Percentiles rank a stretch among this genome's conserved stretches.
phyloP scores from a whole-genome alignment of 257 asterid species.

The Lithospermum erythrorhizon region DNA sequence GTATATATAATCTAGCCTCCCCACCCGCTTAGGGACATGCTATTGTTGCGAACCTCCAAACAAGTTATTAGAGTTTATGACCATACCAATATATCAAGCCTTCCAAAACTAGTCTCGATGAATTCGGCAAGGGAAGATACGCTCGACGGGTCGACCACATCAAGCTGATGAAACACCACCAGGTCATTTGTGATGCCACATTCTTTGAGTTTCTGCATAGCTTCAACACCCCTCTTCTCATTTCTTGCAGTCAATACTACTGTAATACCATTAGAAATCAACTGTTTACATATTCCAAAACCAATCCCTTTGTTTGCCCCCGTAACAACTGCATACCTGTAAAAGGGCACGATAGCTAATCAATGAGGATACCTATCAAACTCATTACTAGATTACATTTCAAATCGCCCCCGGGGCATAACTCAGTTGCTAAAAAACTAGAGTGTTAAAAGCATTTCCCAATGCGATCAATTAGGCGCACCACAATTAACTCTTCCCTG shows the following conservation, averaged over 20 bases:
- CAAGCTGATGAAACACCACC: conserved; percentile 23
- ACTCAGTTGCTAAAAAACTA: too few relatives aligned
- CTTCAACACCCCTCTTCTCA: conserved; percentile 20
- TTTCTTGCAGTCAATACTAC: conserved; percentile 28
- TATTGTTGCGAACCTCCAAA: too few relatives aligned
- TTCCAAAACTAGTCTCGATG: conserved; percentile 14
- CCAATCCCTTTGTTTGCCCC: conserved; percentile 38
- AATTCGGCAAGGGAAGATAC: conserved; percentile 12
- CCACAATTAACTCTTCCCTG: too few relatives aligned
- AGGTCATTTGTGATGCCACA: conserved; percentile 7
- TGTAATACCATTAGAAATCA: conserved; percentile 14
- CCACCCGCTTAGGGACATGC: too few relatives aligned
- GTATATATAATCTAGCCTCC: too few relatives aligned
- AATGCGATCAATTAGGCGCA: too few relatives aligned
- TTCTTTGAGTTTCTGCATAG: conserved; percentile 13
- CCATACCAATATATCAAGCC: conserved; percentile 29
- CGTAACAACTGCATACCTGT: conserved; percentile 25
- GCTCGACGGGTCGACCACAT: conserved; percentile 17
- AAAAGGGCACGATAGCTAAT: not conserved
- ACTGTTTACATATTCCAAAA: conserved; percentile 21
- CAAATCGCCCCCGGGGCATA: too few relatives aligned
- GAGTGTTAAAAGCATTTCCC: too few relatives aligned
- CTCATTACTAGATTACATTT: too few relatives aligned
- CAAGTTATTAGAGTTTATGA: too few relatives aligned
- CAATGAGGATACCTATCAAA: too few relatives aligned